These are phyloP conservation scores for Rhodomyrtus tomentosa DNA, from an alignment of 345 rosid species.

Conservation along the genomic window DNA sequence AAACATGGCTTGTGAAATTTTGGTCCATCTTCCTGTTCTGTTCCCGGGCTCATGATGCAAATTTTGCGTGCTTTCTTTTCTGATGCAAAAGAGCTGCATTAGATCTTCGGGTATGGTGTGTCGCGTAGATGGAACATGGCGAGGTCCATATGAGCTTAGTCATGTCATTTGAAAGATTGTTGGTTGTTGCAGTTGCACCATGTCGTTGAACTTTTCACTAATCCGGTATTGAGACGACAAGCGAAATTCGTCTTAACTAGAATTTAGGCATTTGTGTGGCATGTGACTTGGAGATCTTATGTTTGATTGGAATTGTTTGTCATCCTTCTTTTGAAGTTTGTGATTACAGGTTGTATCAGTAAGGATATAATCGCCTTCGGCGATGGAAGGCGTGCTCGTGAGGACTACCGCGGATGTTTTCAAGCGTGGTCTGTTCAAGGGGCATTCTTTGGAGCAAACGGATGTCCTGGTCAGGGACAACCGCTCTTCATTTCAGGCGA, in stretches of 20 bases:
- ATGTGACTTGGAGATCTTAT: neutral
- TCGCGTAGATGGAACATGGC: neutral
- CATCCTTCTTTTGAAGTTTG: neutral
- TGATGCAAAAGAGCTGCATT: neutral
- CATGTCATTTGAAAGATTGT: neutral
- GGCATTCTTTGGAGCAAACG: slow-evolving; percentile 15
- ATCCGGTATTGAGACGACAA: neutral
- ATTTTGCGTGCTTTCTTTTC: neutral
- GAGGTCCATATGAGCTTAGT: neutral
- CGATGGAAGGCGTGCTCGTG: slow-evolving; percentile 24
- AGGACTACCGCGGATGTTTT: slow-evolving; percentile 9
- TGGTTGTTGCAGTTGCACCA: neutral
- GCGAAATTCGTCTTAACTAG: neutral
- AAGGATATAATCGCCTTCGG: slow-evolving; percentile 11
- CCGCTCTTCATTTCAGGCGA: slow-evolving; percentile 4
- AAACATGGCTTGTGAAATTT: neutral
- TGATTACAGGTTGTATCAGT: neutral
- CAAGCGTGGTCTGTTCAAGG: slow-evolving; percentile 13
- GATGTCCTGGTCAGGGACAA: slow-evolving; percentile 8
- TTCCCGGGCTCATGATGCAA: neutral
- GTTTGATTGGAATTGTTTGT: neutral
- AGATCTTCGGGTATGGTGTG: neutral
- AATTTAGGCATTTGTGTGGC: neutral
- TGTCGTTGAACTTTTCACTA: neutral
- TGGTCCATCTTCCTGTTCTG: neutral